Base-by-base conservation (phyloP, 208 protist genomes). In the Crithidia thermophila region DNA sequence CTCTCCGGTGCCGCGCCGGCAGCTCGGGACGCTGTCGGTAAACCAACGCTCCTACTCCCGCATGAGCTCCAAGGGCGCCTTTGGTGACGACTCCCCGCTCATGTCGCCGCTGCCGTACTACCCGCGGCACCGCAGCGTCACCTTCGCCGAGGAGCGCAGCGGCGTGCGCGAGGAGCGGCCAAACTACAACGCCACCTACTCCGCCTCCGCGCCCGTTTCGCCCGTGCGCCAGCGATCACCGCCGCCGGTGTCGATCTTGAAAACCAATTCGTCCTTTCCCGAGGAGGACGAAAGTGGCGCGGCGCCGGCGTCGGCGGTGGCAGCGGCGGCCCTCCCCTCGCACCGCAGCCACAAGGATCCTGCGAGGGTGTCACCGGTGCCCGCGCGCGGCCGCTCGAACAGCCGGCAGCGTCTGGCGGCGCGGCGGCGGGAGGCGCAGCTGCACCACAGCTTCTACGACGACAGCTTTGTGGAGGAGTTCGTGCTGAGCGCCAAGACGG, bases 401-500 rank as follows among this genome's bases (percentile, higher is more conserved):
- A 95, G 90, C 63, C 85, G 87, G 20, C 90, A 94, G 84, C 87
- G 90, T 6, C 77, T 93, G 10, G 82, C 75, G 14, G 79, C 75
- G 9, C 87, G 87, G 31, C 76, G 86, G 20, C 70, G 79, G 37
- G 81, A 95, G 74, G 90, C 90, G 14, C 79, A 94, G 72, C 73
- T 92, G 53, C 79, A 93, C 46, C 82, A 89, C 64, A 87, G 85
- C 62, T 95, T 95, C 60, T 95, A 94, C 80, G 90, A 95, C 63
- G 90, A 95, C 67, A 94, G 87, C 73, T 83, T 95, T 51, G 87
- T 95, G 11, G 90, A 95, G 74, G 85, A 94, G 72, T 95, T 87
- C 59, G 85, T 95, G 53, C 79, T 87, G 20, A 76, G 65, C 27
- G 72, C 72, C 18, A 69, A 84, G 58, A 66, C 67, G 31, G 64